A percentile compares a stretch with the other conserved stretches of the same genome.
These are phyloP conservation scores for Pseudopithomyces maydicus DNA, from an alignment of 2,329 filamentous ascomycete species.

Conservation along the genomic window DNA sequence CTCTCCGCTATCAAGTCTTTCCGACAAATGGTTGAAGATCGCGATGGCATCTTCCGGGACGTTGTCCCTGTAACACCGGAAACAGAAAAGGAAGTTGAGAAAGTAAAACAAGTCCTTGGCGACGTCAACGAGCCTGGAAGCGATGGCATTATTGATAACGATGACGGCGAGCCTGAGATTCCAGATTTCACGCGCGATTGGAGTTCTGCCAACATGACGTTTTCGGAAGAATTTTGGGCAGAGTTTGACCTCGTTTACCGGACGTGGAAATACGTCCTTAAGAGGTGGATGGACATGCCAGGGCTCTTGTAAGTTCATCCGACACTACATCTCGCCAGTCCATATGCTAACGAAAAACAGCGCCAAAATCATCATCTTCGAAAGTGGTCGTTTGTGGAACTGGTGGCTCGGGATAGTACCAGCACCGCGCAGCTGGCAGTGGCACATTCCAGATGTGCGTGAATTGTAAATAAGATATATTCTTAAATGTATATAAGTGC, in stretches of 20 bases:
- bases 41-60: constrained; percentile 34
- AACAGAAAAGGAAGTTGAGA: constrained; percentile 33
- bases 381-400: constrained; percentile 61
- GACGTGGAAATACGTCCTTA: constrained; percentile 69
- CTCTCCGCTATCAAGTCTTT: constrained; percentile 78
- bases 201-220: constrained; percentile 48
- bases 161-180: constrained; percentile 50
- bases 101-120: constrained; percentile 35
- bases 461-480: constrained; percentile 25
- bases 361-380: constrained; percentile 58
- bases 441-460: constrained; percentile 42
- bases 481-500: background rate
- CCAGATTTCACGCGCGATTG: constrained; percentile 49
- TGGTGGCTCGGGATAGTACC: constrained; percentile 69
- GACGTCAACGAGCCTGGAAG: constrained; percentile 19
- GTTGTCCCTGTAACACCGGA: constrained; percentile 22
- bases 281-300: constrained; percentile 73
- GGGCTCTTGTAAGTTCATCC: constrained; percentile 67
- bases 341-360: constrained; percentile 37
- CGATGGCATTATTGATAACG: constrained; percentile 17
- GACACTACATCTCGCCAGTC: background rate
- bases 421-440: constrained; percentile 61
- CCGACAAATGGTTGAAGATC: constrained; percentile 56
- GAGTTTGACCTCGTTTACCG: constrained; percentile 69
- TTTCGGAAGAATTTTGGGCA: constrained; percentile 63